phyloP scores from a whole-genome alignment of 2,329 filamentous ascomycete genomes.

The Botrytis deweyae region DNA sequence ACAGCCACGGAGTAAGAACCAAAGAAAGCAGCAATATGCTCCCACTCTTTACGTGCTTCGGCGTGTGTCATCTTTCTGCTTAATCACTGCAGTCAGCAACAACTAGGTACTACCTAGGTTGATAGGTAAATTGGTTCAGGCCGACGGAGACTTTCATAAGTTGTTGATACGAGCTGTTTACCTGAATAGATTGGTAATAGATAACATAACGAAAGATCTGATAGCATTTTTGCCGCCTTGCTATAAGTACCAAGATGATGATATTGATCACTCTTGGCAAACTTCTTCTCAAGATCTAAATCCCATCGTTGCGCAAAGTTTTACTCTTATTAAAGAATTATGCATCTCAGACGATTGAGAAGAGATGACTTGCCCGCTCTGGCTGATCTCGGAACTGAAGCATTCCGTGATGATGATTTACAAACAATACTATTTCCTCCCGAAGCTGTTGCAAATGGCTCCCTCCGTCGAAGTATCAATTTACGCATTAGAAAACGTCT shows the following conservation, averaged over 20 bases:
- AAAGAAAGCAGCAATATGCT: not conserved
- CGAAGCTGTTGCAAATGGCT: slow-evolving; percentile 2
- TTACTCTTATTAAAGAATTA: not conserved
- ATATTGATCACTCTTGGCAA: not conserved
- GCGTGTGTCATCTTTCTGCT: not conserved
- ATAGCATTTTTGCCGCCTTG: too few relatives aligned
- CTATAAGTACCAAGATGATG: not conserved
- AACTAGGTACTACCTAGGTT: not conserved
- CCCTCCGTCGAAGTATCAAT: not conserved
- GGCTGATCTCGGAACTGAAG: not conserved
- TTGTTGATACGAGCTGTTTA: not conserved
- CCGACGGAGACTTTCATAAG: not conserved
- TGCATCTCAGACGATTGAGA: slow-evolving; percentile 12
- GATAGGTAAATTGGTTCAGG: not conserved
- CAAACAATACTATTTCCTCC: slow-evolving; percentile 6
- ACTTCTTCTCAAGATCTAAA: not conserved
- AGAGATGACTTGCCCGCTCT: not conserved
- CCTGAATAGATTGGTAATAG: not conserved
- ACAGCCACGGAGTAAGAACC: not conserved
- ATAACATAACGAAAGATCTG: too few relatives aligned
- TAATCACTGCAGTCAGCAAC: slow-evolving; percentile 4
- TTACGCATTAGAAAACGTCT: slow-evolving; percentile 3
- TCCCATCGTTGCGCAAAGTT: not conserved
- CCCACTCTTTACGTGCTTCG: not conserved
- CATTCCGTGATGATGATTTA: slow-evolving; percentile 3